These are phyloP conservation scores for Botrytis paeoniae DNA, from an alignment of 2,329 filamentous ascomycete species.

Conservation along the genomic window DNA sequence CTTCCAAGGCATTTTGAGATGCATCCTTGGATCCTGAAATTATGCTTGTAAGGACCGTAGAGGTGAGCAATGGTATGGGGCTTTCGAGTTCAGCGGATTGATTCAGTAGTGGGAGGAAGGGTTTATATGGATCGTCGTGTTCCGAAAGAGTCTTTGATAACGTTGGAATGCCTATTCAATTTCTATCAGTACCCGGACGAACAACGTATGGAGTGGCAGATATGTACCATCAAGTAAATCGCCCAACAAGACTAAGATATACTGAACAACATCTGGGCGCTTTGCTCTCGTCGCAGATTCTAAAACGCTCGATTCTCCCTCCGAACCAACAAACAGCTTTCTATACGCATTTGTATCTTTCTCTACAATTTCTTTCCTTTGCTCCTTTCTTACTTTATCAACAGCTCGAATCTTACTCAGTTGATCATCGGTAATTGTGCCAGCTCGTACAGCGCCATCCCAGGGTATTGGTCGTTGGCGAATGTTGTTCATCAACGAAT, in stretches of 20 bases:
- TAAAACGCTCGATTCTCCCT: constrained; percentile 68
- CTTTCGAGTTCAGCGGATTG: constrained; percentile 68
- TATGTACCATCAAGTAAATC: constrained; percentile 79
- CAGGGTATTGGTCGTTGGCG: constrained; percentile 93
- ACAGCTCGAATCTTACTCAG: constrained; percentile 94
- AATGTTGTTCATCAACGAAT: constrained; percentile 94
- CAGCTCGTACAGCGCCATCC: constrained; percentile 92
- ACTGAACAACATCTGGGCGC: constrained; percentile 88
- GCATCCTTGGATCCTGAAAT: constrained; percentile 62
- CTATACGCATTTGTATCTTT: constrained; percentile 76
- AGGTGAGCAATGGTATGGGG: constrained; percentile 83
- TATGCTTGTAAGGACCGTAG: constrained; percentile 78
- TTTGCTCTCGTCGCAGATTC: constrained; percentile 69
- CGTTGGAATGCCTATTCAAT: constrained; percentile 67
- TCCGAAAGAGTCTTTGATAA: constrained; percentile 74
- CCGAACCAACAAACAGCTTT: constrained; percentile 72
- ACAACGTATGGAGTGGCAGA: neutral
- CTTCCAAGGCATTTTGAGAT: constrained; percentile 58
- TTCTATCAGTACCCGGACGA: constrained; percentile 14
- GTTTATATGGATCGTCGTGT: constrained; percentile 73
- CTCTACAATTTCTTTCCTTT: constrained; percentile 79
- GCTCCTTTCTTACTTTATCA: constrained; percentile 92
- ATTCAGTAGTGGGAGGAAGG: constrained; percentile 76
- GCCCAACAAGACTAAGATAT: constrained; percentile 83
- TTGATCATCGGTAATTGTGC: constrained; percentile 90